Base-by-base conservation (phyloP, 345 rosid species). In the Barbarea vulgaris region DNA sequence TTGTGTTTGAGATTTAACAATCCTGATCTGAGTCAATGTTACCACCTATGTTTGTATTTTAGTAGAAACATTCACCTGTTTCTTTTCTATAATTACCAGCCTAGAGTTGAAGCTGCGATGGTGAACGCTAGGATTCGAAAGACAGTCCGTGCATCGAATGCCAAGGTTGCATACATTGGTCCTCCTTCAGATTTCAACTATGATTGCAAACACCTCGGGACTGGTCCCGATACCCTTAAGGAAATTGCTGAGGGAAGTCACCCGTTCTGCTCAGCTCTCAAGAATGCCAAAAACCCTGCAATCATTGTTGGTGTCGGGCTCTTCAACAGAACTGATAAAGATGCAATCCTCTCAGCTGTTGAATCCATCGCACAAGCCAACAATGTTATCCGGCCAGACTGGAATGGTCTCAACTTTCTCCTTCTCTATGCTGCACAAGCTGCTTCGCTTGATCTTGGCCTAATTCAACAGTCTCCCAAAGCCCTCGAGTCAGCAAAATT, bases 381-480 rank as follows among this genome's bases (percentile, higher is more conserved):
- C 34, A 91, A 93, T 21, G 89, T 85, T n/a, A 81, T 89, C 67
- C 79, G 97, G 77, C 83, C 93, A 17, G 97, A 89, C 76, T 96
- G 99, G 98, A 96, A 96, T 52, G 98, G 98, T n/a, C 85, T 85
- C 61, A 96, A 93, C 80, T 87, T 84, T 27, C 82, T 96, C 78
- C 99, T 96, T 74, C 81, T 81, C 46, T 88, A 85, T 79, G 99
- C 99, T 67, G 96, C 97, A 41, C 99, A 96, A 82, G 99, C 98
- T 30, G 98, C 99, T 14, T 87, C 99, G 21, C 97, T 96, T 34
- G 99, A 96, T 80, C 99, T 96, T 11, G 99, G 99, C 44, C 97
- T 93, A 51, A 84, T 93, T 24, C 97, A 97, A 46, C 89, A 84
- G 77, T 86, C 98, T 2, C 74, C 72, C 41, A 81, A 86, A 69